Base-by-base conservation (phyloP, 2,329 filamentous ascomycete genomes). In the Septoria petroselini region DNA sequence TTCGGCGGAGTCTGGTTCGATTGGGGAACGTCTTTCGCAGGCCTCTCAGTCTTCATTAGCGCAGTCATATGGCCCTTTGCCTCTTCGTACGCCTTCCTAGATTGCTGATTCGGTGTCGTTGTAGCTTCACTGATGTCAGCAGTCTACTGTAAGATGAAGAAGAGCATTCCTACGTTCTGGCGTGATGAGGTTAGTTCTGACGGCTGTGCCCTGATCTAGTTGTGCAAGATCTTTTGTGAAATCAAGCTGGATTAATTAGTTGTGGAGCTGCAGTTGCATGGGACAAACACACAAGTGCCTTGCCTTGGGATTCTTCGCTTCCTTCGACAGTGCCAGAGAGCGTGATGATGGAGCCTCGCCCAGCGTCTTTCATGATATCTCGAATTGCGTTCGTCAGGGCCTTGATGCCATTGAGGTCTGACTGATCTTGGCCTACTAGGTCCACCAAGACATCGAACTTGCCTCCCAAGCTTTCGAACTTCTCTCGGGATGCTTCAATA, bases 401-500 rank as follows among this genome's bases (percentile, higher is more conserved):
- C 7, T 25, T 23, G n/a, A 48, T 21, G 7, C 39, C 51, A 12
- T 37, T 18, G 14, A 48, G 8, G 15, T 44, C 52, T 30, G 9
- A 23, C 18, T 40, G 46, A 17, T 23, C 27, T 21, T 42, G 33
- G 4, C 11, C 21, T 7, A 55, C 40, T 8, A 58, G 34, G 43
- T 54, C 53, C 12, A 60, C 49, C 17, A 60, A 18, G 0, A 47
- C 53, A 48, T 58, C 58, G 8, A 60, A 31, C 17, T 50, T 53
- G 12, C 56, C 55, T 7, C 38, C 40, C 4, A 48, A 15, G 18
- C 46, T 41, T 3, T 52, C 58, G 18, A 57, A 58, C 18, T 58
- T 58, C 42, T 58, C 55, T 21, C 52, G 46, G 15, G 46, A 55
- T 4, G 53, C 42, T n/a, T 37, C 38, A 4, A 56, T 41, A 2